Base-by-base conservation (phyloP, 495 filamentous ascomycete species). In the Glutinoglossum americanum region DNA sequence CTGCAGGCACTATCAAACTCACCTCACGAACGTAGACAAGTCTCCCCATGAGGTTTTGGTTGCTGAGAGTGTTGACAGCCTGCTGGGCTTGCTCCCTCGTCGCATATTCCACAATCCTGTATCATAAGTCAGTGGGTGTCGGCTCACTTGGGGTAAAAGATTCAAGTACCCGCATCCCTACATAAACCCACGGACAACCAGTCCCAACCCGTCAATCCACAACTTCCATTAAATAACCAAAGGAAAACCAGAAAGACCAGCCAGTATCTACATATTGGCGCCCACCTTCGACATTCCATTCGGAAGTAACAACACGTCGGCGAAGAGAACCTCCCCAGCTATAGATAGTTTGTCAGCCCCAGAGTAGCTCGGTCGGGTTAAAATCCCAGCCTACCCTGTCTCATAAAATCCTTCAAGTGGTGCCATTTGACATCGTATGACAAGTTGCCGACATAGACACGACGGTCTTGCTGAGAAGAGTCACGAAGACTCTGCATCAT, bases 261-360 rank as follows among this genome's bases (percentile, higher is more conserved):
- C 80, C 85, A 81, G 79, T 80, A 80, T 82, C 89, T 80, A 81
- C 79, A 72, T 73, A 80, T 87, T 86, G 82, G 80, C 81, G 86
- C 88, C 87, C 88, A 96, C 92, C 93, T 98, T 98, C 86, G 90
- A 96, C 92, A 98, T 98, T 88, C 92, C 92, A 81, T 98, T 98
- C 69, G 93, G 93, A 88, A 98, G 89, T 72, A 94, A 79, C 72
- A 98, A 84, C 67, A 98, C 90, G 80, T 98, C 92, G 80, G 92
- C 92, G 74, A 93, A 98, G 75, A 97, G 81, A 73, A 97, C 93
- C 70, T 97, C 92, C 79, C 92, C 92, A 76, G 92, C 92, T 98
- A 71, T 66, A 65, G 45, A 8, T 9, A 21, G 13, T 13, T n/a
- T 25, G 56, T 58, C 41, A 51, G 56, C 5, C 49, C 7, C 21